Evolutionary conservation across 2,329 filamentous ascomycete species (phyloP), one percentile per base, ranked within the genome.

Genomic region (Periconia macrospinosa): DNA sequence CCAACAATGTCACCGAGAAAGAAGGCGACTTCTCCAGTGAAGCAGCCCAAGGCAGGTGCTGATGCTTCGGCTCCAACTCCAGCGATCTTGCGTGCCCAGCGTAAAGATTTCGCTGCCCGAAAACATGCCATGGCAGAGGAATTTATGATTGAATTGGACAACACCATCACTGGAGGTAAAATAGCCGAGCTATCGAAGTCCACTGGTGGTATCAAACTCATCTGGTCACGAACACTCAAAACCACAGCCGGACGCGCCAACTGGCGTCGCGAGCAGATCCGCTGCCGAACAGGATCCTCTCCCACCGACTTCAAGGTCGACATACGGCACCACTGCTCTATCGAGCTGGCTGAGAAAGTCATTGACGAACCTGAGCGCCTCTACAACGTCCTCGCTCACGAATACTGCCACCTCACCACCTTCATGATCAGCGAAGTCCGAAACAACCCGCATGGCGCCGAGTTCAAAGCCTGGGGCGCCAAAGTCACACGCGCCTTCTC

Each of bases 331-430:
- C 75, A 84, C 63, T 91, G 91, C 10, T 85, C 81, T 15, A 96
- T 97, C 66, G 92, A 97, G 70, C 84, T 97, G 2, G 91, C 92
- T 0, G 86, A 90, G 50, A 96, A 95, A 71, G 87, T 97, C 45
- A 92, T 97, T 57, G 86, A 91, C 68, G 83, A 88, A 65, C 85
- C 58, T 61, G 75, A 88, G 53, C 85, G 91, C 2, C 82, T 97
- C 1, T 81, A 94, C 58, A 97, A 97, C 72, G 92, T 94, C 0
- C 77, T 97, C n/a, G 91, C 93, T 0, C 94, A 99, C 71, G 94
- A 99, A 66, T 97, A 94, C 77, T 97, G 94, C 72, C 94, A 99
- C 69, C 78, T 97, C 1, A 88, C 91, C 42, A 96, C 92, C 65
- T 97, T 93, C 73, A 95, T 97, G 86, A 79, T 97, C 58, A 87